Conservation (phyloP, 495 filamentous ascomycete genomes). For the Letharia columbiana region DNA sequence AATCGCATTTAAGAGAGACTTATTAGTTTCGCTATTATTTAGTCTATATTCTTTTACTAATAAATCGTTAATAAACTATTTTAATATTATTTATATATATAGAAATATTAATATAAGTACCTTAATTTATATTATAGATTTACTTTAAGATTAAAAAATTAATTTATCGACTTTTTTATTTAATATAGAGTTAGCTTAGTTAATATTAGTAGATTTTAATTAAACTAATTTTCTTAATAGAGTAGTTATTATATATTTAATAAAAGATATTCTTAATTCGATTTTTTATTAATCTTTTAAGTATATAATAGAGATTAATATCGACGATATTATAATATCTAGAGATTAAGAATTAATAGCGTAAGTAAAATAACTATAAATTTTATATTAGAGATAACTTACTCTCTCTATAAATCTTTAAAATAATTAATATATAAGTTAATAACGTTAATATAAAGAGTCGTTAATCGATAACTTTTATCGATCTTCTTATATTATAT, state of each 20-base stretch:
- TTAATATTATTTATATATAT: background rate
- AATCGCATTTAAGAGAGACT: constrained; percentile 12
- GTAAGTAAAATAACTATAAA: background rate
- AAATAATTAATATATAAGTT: constrained; percentile 10
- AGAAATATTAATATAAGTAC: background rate
- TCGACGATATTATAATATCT: constrained; percentile 8
- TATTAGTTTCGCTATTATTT: constrained; percentile 11
- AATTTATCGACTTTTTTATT: constrained; percentile 5
- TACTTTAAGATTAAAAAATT: constrained; percentile 4
- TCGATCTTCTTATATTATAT: constrained; percentile 6
- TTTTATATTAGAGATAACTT: background rate
- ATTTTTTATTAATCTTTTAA: background rate
- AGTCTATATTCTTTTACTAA: constrained; percentile 13
- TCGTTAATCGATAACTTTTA: constrained; percentile 10
- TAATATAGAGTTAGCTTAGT: constrained; percentile 19
- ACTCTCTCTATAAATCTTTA: constrained; percentile 17
- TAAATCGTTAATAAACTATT: constrained; percentile 4
- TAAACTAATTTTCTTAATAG: constrained; percentile 13
- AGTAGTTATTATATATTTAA: constrained; percentile 14
- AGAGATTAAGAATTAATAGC: background rate
- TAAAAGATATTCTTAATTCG: constrained; percentile 16
- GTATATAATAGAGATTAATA: constrained; percentile 4
- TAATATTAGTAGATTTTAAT: constrained; percentile 10
- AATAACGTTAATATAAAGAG: constrained; percentile 11
- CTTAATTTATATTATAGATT: constrained; percentile 3